Evolutionary conservation across 2,329 filamentous ascomycete species (phyloP), one percentile per base, ranked within the genome.

Genomic region (Spiromastix sp.): DNA sequence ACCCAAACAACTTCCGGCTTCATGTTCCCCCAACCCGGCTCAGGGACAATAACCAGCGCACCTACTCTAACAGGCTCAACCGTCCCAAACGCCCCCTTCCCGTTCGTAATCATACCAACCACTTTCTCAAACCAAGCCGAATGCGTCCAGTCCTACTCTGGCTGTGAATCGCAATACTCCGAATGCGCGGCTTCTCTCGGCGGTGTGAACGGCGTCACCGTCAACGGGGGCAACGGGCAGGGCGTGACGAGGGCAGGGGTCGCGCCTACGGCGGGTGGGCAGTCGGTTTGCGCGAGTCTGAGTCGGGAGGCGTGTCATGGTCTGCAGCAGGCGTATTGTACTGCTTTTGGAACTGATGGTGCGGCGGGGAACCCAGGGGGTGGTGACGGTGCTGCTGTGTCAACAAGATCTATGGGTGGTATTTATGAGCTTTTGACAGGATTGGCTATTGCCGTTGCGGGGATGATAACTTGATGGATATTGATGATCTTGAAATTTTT

Each of bases 131-230:
- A 71, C 39, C 62, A 66, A 41, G 62, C 58, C 34, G 59, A 61
- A 25, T 75, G 71, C 52, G 67, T 68, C 18, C 66, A 65, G 31
- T 70, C 70, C 52, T 74, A 71, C 54, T 66, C 66, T 21, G 56
- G 57, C 37, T 74, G 71, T 40, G 61, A 70, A 48, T 59, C 54
- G 26, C 62, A 71, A 36, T 68, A 60, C 36, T 50, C 59, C 5
- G 53, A 49, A 17, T 69, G 66, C 44, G 59, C 63, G 5, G 53
- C 51, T 4, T 50, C 61, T 19, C 55, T 74, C 40, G 67, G 64
- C 17, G 66, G 62, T n/a, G 60, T 59, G 2, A 64, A 68, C 35
- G 69, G 65, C 18, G 67, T 74, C 19, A 73, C 70, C 2, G 56
- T 74, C 16, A 62, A 54, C 2, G 69, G 63, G 6, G 56, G 56